Evolutionary conservation across 225 moss, liverwort and hornwort genomes (phyloP), one percentile per base, ranked within the genome.

Genomic region (Bryoerythrophyllum caledonicum): DNA sequence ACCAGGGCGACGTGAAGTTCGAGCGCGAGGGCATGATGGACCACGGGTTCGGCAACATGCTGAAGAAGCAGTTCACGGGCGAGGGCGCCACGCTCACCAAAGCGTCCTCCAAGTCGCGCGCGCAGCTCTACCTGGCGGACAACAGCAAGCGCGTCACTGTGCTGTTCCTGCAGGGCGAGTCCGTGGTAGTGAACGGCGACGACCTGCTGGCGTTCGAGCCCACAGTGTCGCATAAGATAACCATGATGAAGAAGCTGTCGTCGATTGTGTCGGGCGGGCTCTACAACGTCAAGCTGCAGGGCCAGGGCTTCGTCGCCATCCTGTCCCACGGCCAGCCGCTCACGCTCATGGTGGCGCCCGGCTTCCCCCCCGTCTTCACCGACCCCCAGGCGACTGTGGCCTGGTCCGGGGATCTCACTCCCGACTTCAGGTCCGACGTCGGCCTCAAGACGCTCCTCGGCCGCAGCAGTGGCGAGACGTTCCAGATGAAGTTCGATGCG

Each of bases 401-500:
- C 20, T 93, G 93, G 91, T 88, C 90, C 5, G 91, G 90, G 8
- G 73, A 82, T 5, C 76, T 91, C 4, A 49, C 37, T 12, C 90
- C 93, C 1, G 91, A 91, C 0, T 87, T 91, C 34, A 88, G 85
- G 21, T 80, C 86, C 27, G 91, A 93, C 53, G 66, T 91, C 14
- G 81, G 84, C n/a, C 65, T 94, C 46, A 85, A 87, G 76, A 88
- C 84, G 2, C 23, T 91, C 0, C 1, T 90, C 3, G 90, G 93
- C 4, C 86, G 88, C 16, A 46, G 90, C 68, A 90, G 88, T 61
- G 88, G 88, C 12, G 90, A 94, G 75, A 79, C 82, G 30, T 91
- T 91, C 79, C 90, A 88, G 44, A 90, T 91, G 93, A 88, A 94
- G 71, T 91, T 91, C 74, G 88, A 86, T 27, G 79, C 81, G 23